These are phyloP conservation scores for Anastatica hierochuntica DNA, from an alignment of 345 rosid species.

Conservation along the genomic window DNA sequence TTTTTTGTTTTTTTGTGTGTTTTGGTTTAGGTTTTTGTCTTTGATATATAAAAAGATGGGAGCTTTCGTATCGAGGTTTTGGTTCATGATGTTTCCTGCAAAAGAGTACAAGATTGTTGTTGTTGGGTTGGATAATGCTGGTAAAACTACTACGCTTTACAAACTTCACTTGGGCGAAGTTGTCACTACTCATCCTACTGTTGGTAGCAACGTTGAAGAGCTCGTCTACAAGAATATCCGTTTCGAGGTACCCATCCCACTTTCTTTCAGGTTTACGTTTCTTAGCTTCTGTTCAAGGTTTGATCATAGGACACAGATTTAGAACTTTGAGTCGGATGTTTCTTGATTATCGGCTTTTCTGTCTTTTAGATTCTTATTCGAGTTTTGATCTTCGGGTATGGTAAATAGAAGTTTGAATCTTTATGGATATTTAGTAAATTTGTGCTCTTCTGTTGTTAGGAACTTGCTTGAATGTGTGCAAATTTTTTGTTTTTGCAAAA, in stretches of 20 bases:
- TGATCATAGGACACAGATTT: no score
- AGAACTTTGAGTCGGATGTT: no score
- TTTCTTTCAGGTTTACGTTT: no score
- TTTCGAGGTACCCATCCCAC: conserved; percentile 50
- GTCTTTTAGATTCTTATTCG: no score
- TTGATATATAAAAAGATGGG: conserved; percentile 49
- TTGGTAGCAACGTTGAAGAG: conserved; percentile 95
- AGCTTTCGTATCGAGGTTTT: conserved; percentile 69
- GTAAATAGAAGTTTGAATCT: no score
- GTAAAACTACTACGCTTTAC: conserved; percentile 95
- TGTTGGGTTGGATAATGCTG: conserved; percentile 94
- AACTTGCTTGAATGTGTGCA: no score
- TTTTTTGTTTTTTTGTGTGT: no score
- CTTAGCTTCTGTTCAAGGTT: background rate
- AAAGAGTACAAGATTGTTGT: conserved; percentile 97
- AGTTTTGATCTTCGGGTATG: no score
- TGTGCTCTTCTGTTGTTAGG: no score
- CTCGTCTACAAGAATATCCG: conserved; percentile 91
- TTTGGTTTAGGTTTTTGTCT: background rate
- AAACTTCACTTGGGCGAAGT: conserved; percentile 92
- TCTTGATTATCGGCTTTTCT: no score
- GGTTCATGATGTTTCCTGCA: conserved; percentile 94
- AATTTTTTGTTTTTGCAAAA: no score
- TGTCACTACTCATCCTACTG: conserved; percentile 92
- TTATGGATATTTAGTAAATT: no score